Evolutionary conservation across 257 asterid species (phyloP), one percentile per base, ranked within the genome.

Genomic region (Lycium ferocissimum): DNA sequence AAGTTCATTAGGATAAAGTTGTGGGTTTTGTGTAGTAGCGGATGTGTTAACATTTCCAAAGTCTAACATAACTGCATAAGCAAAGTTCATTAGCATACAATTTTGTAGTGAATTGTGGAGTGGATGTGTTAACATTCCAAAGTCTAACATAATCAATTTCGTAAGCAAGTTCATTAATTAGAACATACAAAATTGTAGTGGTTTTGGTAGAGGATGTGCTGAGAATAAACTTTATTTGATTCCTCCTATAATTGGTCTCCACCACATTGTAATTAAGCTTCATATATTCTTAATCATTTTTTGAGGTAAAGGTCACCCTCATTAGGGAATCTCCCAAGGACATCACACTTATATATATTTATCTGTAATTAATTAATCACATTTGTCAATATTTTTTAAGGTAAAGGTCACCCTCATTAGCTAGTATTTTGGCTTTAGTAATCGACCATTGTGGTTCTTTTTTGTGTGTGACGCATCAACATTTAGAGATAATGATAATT

Each of bases 211-310:
- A 75, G 81, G 7, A 75, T 75, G 56, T 75, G 62, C 62, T 49
- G 45, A 75, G 81, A 75, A 75, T 75, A 75, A 22, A 22, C 43
- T 12, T 12, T 58, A 75, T 49, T 75, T 49, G 10, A 75, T 75
- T 75, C 81, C 62, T 75, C 81, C n/a, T 26, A 49, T 75, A 45
- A 51, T 49, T 75, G 81, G 22, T 62, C 62, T 75, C 81, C 81
- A 75, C 63, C 45, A 75, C 22, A 49, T 22, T 3, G 26, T 75
- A 2, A 2, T 0, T 40, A 40, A 40, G 3, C 33, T 49, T 12
- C 40, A 49, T 75, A 49, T 47, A 75, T 26, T 76, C 45, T 12
- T 26, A 22, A 76, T 75, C 37, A 51, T 0, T 1, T 22, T 71
- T 62, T 20, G 67, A 71, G 37, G 17, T 71, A 43, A 71, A 71